Conservation (phyloP, 2,329 filamentous ascomycete species). For the Verticillium isaacii region DNA sequence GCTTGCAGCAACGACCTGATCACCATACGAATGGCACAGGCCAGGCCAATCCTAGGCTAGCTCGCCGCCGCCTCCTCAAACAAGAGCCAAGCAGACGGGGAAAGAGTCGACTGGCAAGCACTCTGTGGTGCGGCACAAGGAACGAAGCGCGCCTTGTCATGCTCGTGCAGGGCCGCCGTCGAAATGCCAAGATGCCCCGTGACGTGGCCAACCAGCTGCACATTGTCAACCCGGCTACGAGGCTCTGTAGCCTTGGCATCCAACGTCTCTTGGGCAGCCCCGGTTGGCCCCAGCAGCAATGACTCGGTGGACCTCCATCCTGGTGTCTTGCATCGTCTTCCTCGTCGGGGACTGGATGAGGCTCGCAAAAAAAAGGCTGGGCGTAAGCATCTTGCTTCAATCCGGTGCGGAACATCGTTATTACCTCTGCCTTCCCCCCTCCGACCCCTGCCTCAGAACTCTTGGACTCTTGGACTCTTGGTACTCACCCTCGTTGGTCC, state of each 20-base stretch:
- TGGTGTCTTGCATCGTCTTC: not conserved
- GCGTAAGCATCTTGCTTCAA: not conserved
- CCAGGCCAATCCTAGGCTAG: not conserved
- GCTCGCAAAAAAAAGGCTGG: not conserved
- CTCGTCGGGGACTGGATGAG: not conserved
- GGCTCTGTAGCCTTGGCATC: constrained; percentile 4
- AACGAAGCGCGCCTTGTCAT: not conserved
- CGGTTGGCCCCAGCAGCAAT: not conserved
- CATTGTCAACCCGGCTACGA: not conserved
- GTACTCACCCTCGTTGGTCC: not conserved
- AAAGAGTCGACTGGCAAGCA: not conserved
- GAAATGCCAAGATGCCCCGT: constrained; percentile 1
- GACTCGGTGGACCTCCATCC: not conserved
- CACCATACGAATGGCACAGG: not conserved
- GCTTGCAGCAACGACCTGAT: not conserved
- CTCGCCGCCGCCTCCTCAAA: not conserved
- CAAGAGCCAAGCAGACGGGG: not conserved
- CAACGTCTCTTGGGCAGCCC: not conserved
- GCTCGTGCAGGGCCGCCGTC: not conserved
- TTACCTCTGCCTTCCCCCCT: not conserved
- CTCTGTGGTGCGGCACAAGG: not conserved
- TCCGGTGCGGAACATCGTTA: not conserved
- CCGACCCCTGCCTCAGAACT: not conserved
- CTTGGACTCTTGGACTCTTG: not conserved
- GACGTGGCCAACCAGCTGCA: constrained; percentile 1